Evolutionary conservation across 2,329 filamentous ascomycete species (phyloP), one percentile per base, ranked within the genome.

Genomic region (Fusarium zealandicum): DNA sequence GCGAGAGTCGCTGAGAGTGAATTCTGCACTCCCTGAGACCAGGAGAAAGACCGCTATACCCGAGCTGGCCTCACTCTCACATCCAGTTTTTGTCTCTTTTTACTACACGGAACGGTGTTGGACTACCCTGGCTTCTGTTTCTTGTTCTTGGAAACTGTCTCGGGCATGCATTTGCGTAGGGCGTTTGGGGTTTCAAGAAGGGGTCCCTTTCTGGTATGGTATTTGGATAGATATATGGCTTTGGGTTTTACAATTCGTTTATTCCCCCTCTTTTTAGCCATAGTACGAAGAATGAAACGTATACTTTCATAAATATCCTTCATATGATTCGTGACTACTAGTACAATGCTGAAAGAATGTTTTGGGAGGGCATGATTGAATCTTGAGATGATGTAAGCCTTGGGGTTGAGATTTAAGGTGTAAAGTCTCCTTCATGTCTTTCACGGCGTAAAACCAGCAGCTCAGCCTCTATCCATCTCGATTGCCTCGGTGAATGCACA

Each of bases 161-260:
- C 46, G 58, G 63, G 53, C 36, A 61, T 67, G 64, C 59, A 67
- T 67, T 64, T 55, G 55, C 56, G 63, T 63, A 51, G 56, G 65
- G 65, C 64, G 65, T 67, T 67, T 56, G 57, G 64, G 64, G 62
- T 62, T 65, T 65, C 40, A 41, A 65, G 51, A 52, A 54, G 38
- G 49, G 51, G 56, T 57, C 37, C 36, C 49, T 32, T 43, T 47
- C 44, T 43, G 32, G 18, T 41, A 45, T 56, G 54, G 38, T 45
- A 51, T 57, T 25, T 50, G 37, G 58, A 54, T 61, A 64, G 54
- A 66, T 36, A 66, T 36, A 54, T 53, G 51, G 45, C 40, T 43
- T 20, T 50, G 41, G 38, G 46, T 62, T 51, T 43, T 38, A 47
- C 35, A 32, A 44, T 33, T 57, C 31, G 22, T 51, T 62, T 57